Percentiles rank a stretch among this genome's conserved stretches.
These are phyloP conservation scores for Crithidia bombi DNA, from an alignment of 208 protist species.

Conservation along the genomic window DNA sequence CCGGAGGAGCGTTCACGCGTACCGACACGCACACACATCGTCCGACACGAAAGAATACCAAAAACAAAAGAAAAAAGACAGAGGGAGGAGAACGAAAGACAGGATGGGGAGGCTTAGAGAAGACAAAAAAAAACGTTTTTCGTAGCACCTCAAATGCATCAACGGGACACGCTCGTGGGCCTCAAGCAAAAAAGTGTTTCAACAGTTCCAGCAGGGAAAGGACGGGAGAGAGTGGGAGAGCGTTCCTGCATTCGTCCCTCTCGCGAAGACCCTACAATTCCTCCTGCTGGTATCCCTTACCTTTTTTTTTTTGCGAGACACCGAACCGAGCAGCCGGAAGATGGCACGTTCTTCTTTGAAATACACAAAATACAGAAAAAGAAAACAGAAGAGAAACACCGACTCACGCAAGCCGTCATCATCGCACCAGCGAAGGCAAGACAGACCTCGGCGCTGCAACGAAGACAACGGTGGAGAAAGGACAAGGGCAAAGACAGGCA, in stretches of 20 bases:
- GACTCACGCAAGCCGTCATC: too few species aligned
- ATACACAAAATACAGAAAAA: neutral
- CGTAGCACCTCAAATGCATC: conserved; percentile 4
- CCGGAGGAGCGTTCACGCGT: neutral
- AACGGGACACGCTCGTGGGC: conserved; percentile 14
- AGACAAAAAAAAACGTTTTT: neutral
- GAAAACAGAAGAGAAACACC: neutral
- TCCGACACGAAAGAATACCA: neutral
- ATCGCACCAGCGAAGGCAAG: too few species aligned
- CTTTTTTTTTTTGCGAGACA: conserved; percentile 4
- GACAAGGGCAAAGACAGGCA: conserved; percentile 1
- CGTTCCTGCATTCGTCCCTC: too few species aligned
- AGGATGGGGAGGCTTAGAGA: neutral
- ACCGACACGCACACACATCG: neutral
- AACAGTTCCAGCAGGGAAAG: too few species aligned
- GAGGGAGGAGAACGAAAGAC: neutral
- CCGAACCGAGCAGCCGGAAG: conserved; percentile 20
- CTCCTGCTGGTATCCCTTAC: neutral
- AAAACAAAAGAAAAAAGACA: neutral
- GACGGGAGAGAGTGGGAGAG: too few species aligned
- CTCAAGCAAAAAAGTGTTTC: conserved; percentile 19
- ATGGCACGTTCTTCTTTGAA: neutral
- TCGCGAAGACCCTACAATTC: too few species aligned
- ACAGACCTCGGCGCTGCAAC: too few species aligned
- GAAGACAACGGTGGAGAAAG: neutral